Percentiles rank a stretch among this genome's conserved stretches.
Evolutionary conservation across 1,284 basidiomycete genomes (phyloP).

Genomic region (Puccinia hordei): DNA sequence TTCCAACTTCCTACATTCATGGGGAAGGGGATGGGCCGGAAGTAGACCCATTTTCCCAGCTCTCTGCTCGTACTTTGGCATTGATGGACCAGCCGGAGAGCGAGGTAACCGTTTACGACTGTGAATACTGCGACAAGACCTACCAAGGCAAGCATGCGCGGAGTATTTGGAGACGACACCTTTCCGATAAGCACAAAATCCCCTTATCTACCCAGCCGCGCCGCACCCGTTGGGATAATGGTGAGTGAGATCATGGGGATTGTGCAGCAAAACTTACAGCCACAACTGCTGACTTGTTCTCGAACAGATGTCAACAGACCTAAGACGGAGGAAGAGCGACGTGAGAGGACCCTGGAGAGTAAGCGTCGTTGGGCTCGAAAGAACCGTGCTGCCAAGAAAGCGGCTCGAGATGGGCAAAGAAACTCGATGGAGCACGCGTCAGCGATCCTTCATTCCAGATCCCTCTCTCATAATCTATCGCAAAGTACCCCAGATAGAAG

Average conservation of each 20-base stretch:
- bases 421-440: conserved; percentile 16
- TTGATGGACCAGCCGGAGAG: conserved; percentile 52
- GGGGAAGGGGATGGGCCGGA: conserved; percentile 23
- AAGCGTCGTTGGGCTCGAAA: conserved; percentile 65
- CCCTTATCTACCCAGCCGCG: conserved; percentile 63
- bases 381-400: conserved; percentile 58
- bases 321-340: conserved; percentile 62
- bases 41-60: conserved; percentile 34
- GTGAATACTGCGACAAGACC: conserved; percentile 61
- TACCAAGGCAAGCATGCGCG: conserved; percentile 65
- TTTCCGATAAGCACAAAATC: conserved; percentile 66
- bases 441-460: background rate
- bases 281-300: background rate
- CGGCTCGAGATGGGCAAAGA: conserved; percentile 31
- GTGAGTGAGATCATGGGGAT: conserved; percentile 56
- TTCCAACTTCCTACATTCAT: background rate
- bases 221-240: conserved; percentile 64
- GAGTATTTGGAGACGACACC: conserved; percentile 64
- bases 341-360: conserved; percentile 62
- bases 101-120: conserved; percentile 57
- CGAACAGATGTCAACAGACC: conserved; percentile 62
- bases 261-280: background rate
- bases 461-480: background rate
- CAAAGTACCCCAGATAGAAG: conserved; percentile 19
- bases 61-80: conserved; percentile 45